Evolutionary conservation across 129 eudicot genomes (phyloP), one percentile per base, ranked within the genome.

Genomic region (Rutidosis leptorrhynchoides): DNA sequence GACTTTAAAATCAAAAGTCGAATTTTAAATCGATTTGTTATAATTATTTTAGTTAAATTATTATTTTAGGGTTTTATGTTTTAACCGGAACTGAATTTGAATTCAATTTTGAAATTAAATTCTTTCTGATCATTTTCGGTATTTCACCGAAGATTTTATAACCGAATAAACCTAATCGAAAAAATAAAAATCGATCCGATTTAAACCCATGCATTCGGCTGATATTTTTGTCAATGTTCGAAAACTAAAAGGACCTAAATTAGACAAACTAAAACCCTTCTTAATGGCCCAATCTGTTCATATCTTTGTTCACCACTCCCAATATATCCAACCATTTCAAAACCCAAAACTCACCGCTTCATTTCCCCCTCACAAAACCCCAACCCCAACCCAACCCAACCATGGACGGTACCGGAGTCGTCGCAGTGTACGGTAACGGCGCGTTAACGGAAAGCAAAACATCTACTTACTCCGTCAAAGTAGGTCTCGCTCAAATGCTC

Each of bases 351-450:
- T 17, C 15, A n/a, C 65, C 6, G 5, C 45, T 26, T 35, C 29
- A n/a, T 7, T 9, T 19, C 45, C 30, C 46, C 30, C 23, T 35
- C 20, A 12, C 25, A 62, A 21, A 5, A 23, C 20, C 7, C 29
- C 5, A 4, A 35, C 17, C 24, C 21, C 7, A 26, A 65, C 7
- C 6, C 2, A 65, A n/a, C 6, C 2, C 3, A 33, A 33, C 52
- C 25, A 81, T 81, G 86, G 80, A 74, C 45, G 86, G 82, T 23
- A 78, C 77, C 22, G 80, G 82, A 59, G 86, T 78, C 0, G 86
- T 81, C 0, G 80, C 86, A 26, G 86, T 81, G 23, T 81, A 81
- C 71, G 86, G 86, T 8, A 81, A 81, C 58, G 82, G 82, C 45
- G 68, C 82, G 4, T 26, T 81, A 17, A 65, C 86, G 19, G 82